Evolutionary conservation across 2,329 filamentous ascomycete species (phyloP), one percentile per base, ranked within the genome.

Genomic region (Diaporthe vexans): DNA sequence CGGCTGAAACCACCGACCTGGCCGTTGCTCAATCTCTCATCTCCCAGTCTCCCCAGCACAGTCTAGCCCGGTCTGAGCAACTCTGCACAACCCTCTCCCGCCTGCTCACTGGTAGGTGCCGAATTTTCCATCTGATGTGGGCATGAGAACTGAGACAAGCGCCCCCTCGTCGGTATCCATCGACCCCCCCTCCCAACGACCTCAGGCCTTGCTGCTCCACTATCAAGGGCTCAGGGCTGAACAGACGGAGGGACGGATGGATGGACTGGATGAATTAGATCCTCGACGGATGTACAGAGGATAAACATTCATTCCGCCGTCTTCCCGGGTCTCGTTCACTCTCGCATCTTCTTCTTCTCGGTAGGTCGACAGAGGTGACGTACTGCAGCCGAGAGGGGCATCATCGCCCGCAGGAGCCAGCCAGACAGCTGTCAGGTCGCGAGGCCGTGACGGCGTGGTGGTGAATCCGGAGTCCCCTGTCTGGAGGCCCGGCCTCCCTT

Each of bases 131-230:
- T 72, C 74, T 67, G 73, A 63, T 68, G 52, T 70, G 65, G 65
- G 63, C 43, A 67, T 67, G 61, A 70, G 57, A 74, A 65, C 61
- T 76, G 74, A 76, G 74, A 76, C 74, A 76, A 56, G 72, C 52
- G 67, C 57, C 65, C 63, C 65, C 56, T 73, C 65, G 63, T 63
- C 72, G 72, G 72, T 70, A 71, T 70, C 67, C 72, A 71, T 73
- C 68, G 33, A 54, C 35, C n/a, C 72, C 71, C 19, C 70, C 19
- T 72, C 52, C 68, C 59, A 61, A 63, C 72, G 54, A 54, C 69
- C 74, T 63, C 48, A 59, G 56, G 65, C 71, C 71, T 65, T 68
- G 33, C 57, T 63, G 46, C 19, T 57, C 74, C 68, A 71, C 68
- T 54, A 29, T 37, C 51, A 68, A 61, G 65, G 71, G 67, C 74